These are phyloP conservation scores for Monilinia fructicola DNA, from an alignment of 2,329 filamentous ascomycete species.

Conservation along the genomic window DNA sequence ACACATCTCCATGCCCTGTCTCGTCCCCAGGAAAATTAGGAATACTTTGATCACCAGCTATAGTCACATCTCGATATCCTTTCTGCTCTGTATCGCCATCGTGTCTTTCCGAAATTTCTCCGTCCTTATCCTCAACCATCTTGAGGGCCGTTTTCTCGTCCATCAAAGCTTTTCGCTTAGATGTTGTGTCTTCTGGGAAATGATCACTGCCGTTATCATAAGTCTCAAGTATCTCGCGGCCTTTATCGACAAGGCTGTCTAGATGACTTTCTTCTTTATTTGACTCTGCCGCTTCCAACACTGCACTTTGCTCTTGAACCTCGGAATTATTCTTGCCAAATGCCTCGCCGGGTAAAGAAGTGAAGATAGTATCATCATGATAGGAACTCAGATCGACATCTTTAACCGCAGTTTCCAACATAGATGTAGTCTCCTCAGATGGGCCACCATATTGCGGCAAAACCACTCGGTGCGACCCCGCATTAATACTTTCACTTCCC, in stretches of 20 bases:
- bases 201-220: constrained; percentile 32
- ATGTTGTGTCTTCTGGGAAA: constrained; percentile 31
- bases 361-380: not conserved
- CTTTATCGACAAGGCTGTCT: constrained; percentile 29
- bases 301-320: not conserved
- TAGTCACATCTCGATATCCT: not conserved
- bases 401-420: not conserved
- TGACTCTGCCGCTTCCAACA: not conserved
- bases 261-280: constrained; percentile 21
- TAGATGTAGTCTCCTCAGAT: not conserved
- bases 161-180: constrained; percentile 32
- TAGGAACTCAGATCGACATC: not conserved
- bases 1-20: not conserved
- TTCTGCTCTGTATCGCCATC: not conserved
- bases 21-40: not conserved
- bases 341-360: not conserved
- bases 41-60: not conserved
- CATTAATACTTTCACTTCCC: not conserved
- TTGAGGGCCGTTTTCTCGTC: constrained; percentile 27
- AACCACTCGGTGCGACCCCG: not conserved
- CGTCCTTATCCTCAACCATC: not conserved
- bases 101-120: not conserved
- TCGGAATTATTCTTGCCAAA: not conserved
- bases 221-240: constrained; percentile 27
- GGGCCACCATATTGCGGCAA: not conserved